A percentile compares a stretch with the other conserved stretches of the same genome.
These are phyloP conservation scores for Cucumis cinereus DNA, from an alignment of 306 rosid genomes.

Conservation along the genomic window DNA sequence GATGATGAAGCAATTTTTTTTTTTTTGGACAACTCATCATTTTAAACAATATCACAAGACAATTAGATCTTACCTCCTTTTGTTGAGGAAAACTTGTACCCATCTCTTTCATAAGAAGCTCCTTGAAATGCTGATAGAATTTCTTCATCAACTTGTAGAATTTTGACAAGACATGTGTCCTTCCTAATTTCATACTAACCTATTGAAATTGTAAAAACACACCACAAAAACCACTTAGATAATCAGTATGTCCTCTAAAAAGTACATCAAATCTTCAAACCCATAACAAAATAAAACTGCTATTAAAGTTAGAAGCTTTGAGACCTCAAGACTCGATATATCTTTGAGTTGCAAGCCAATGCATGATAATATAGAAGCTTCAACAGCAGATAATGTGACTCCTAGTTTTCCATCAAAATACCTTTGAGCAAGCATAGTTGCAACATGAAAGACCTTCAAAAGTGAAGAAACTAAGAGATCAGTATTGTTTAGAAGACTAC, in stretches of 20 bases:
- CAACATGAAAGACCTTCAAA: background rate
- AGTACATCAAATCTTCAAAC: background rate
- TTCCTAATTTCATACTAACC: background rate
- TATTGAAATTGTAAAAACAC: background rate
- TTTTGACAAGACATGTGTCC: background rate
- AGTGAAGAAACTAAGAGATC: background rate
- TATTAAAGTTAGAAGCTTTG: background rate
- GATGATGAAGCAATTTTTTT: background rate
- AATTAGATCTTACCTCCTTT: background rate
- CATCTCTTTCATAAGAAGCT: background rate
- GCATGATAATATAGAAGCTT: background rate
- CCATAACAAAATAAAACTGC: background rate
- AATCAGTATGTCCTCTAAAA: background rate
- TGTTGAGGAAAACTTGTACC: background rate
- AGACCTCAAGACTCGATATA: background rate
- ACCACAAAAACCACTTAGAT: background rate
- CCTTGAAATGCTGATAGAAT: background rate
- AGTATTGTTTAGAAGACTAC: background rate
- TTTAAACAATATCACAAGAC: background rate
- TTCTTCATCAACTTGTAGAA: background rate
- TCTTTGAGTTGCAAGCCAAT: constrained; percentile 1
- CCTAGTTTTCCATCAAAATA: constrained; percentile 1
- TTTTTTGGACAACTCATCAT: background rate
- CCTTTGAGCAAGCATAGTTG: background rate
- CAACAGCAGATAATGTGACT: background rate